Evolutionary conservation across 2,329 filamentous ascomycete species (phyloP), one percentile per base, ranked within the genome.

Genomic region (Claviceps sp.): DNA sequence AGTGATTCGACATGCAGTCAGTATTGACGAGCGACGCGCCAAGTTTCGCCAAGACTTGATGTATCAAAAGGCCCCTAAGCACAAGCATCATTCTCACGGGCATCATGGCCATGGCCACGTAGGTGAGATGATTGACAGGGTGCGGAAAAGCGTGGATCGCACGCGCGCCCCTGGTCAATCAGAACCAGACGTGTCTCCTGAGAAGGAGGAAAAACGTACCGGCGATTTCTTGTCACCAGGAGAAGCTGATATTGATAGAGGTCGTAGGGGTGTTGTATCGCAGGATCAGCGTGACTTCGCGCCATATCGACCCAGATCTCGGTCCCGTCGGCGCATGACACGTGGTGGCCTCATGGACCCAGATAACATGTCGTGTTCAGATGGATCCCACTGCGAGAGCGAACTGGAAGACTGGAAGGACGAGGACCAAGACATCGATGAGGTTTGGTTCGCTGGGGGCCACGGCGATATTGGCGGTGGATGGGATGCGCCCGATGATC

Each of bases 391-490:
- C 0, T 62, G 60, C 18, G 62, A 65, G 4, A 50, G 54, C 2
- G 56, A 64, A 24, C 6, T 44, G n/a, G 69, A 71, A 0, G 69
- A 72, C 5, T 70, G 70, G 7, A 71, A 70, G 0, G 69, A 74
- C 8, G 71, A 75, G 22, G 72, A 75, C 1, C 86, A 90, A 60
- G 85, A 91, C 57, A 84, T 91, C 47, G 78, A 87, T 54, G 87
- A 93, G 60, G 77, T 91, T 1, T 87, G 84, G 84, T 93, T 93
- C 60, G 75, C 86, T 0, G 87, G 87, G 8, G 82, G 83, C 11
- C 87, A 94, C 56, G 87, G 80, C 1, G 87, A 91, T 56, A 81
- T 90, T 34, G 87, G 87, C 1, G 87, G 87, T 9, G 87, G 87
- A 0, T 89, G 85, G 86, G 77, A 78, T 48, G 68, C 76, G 4